Evolutionary conservation across 257 asterid genomes (phyloP), one percentile per base, ranked within the genome.

Genomic region (Mitragyna speciosa): DNA sequence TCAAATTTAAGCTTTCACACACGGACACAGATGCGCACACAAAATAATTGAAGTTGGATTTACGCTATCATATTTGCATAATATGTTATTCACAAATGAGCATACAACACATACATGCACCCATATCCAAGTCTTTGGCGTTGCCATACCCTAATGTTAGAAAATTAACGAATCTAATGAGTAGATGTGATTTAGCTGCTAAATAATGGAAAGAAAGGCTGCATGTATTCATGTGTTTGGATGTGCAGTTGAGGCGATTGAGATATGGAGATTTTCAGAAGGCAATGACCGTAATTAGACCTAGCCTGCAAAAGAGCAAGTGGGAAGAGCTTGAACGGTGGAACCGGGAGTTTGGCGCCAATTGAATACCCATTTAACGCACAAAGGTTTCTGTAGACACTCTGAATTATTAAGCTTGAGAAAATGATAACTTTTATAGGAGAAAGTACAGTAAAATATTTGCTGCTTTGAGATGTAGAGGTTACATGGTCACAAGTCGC

Each of bases 291-390:
- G 97, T 89, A 43, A 88, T 95, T 19, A 80, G 96, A 56, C 98
- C 99, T 24, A 95, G 99, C 88, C 89, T 95, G 79, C 95, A 92
- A 85, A 91, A 88, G 89, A 87, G 91, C 87, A 92, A 91, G 87
- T 95, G 99, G 99, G 89, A 86, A 81, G 99, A 95, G 84, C 97
- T 95, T 33, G 98, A 93, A 65, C 87, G 61, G 74, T 95, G 99
- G 99, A 95, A 95, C 79, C 85, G 82, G 71, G 97, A 93, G 85
- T 95, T 91, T 28, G 99, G 99, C 64, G 87, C 97, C 30, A 92
- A 84, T 87, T 93, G 88, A 90, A 65, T 51, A 10, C 61, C 19
- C 17, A 3, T 70, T 28, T 28, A 30, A 11, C 2, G 3, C 17
- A 17, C 11, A 52, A 7, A 36, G 7, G 8, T 26, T 30, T 15